phyloP scores from a whole-genome alignment of 139 green algal genomes.

The Zygnema cylindricum region DNA sequence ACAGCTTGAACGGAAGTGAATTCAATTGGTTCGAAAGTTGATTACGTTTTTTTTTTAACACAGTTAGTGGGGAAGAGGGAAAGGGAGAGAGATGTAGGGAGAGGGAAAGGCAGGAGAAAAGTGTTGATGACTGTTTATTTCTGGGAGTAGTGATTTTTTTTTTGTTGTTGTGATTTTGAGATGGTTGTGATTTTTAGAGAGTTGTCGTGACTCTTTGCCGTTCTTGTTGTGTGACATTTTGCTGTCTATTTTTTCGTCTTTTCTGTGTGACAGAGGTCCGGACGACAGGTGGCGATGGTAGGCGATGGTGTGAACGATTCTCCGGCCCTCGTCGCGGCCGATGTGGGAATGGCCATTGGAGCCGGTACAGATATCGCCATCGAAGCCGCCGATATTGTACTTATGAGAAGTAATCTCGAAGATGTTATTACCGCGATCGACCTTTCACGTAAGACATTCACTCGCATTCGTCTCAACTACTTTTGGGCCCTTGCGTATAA shows the following conservation, averaged over 20 bases:
- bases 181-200: too few relatives aligned
- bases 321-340: constrained; percentile 89
- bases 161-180: too few relatives aligned
- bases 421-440: constrained; percentile 89
- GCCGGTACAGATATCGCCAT: constrained; percentile 80
- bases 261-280: constrained; percentile 44
- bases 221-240: too few relatives aligned
- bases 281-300: constrained; percentile 89
- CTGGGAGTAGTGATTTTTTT: too few relatives aligned
- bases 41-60: too few relatives aligned
- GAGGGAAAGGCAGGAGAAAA: not conserved
- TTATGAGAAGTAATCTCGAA: constrained; percentile 88
- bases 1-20: too few relatives aligned
- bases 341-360: constrained; percentile 94
- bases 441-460: constrained; percentile 81
- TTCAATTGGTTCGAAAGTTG: too few relatives aligned
- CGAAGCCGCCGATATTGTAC: constrained; percentile 88
- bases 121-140: not conserved
- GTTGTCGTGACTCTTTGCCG: too few relatives aligned
- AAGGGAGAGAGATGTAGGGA: not conserved
- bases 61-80: too few relatives aligned
- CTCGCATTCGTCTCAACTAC: constrained; percentile 92
- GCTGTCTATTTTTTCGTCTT: not conserved
- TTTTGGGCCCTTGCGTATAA: constrained; percentile 96
- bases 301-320: constrained; percentile 98